phyloP scores from a whole-genome alignment of 2,329 filamentous ascomycete species.

The Saccharata proteae region DNA sequence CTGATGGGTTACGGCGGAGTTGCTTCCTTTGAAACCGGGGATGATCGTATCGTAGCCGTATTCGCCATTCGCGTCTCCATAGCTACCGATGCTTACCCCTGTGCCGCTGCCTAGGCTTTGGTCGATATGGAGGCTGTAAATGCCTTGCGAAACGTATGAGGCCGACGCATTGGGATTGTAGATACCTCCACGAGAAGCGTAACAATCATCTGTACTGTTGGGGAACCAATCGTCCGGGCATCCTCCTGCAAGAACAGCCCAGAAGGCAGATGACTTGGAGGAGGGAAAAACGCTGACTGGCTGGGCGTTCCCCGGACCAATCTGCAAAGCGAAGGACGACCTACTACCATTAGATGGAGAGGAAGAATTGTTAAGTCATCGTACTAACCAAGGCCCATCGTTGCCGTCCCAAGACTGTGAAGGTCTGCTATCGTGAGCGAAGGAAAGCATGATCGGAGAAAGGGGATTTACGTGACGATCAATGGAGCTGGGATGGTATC shows the following conservation, averaged over 20 bases:
- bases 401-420: slow-evolving; percentile 4
- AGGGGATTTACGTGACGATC: background rate
- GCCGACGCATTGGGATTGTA: background rate
- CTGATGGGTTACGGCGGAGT: background rate
- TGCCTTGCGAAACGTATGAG: too few species aligned
- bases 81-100: too few species aligned
- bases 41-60: background rate
- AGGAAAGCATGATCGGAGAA: background rate
- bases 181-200: background rate
- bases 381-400: slow-evolving; percentile 1
- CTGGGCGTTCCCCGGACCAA: background rate
- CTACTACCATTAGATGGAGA: background rate
- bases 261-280: background rate
- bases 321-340: slow-evolving; percentile 1
- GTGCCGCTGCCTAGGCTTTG: too few species aligned
- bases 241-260: background rate
- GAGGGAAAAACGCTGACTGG: slow-evolving; percentile 1
- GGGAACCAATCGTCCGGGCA: background rate
- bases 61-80: background rate
- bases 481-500: background rate
- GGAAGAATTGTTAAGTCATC: background rate
- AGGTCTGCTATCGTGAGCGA: background rate
- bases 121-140: background rate
- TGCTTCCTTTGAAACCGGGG: background rate
- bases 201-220: background rate